Evolutionary conservation across 2,329 filamentous ascomycete species (phyloP).

Genomic region (Aureobasidium sp.): DNA sequence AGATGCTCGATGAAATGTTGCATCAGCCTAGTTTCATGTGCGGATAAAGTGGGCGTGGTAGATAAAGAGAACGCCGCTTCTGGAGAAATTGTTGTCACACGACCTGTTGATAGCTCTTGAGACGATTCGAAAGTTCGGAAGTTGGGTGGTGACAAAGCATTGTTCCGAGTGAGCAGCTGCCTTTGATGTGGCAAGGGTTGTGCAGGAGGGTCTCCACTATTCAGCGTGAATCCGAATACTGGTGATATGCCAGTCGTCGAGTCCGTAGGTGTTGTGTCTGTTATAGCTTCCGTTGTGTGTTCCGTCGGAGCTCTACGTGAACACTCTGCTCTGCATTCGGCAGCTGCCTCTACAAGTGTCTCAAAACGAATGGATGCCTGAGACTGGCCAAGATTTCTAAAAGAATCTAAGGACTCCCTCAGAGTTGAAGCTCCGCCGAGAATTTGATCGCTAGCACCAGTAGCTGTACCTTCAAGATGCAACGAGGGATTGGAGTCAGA

Average conservation of each 20-base stretch:
- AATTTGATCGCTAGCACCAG: not conserved
- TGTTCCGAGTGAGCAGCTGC: not conserved
- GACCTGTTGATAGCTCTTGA: not conserved
- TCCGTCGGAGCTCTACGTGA: not conserved
- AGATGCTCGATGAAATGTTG: slow-evolving; percentile 29
- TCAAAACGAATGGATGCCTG: not conserved
- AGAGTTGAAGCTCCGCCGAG: too few relatives aligned
- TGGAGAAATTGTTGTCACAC: not conserved
- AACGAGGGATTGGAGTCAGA: not conserved
- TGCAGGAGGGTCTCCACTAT: not conserved
- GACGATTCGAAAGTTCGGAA: not conserved
- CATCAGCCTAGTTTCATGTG: slow-evolving; percentile 25
- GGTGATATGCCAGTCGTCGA: not conserved
- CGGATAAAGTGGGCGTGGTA: not conserved
- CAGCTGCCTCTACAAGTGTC: not conserved
- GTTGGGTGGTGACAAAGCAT: not conserved
- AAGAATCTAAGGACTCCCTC: too few relatives aligned
- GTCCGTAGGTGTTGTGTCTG: not conserved
- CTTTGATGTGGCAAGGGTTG: not conserved
- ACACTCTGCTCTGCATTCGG: not conserved
- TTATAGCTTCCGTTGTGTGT: not conserved
- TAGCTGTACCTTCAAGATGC: not conserved
- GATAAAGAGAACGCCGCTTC: not conserved
- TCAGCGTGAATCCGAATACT: not conserved
- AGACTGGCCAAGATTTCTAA: not conserved